Percentiles rank a stretch among this genome's conserved stretches.
These are phyloP conservation scores for Entomortierella beljakovae DNA, from an alignment of 192 early-diverging fungal species.

Conservation along the genomic window DNA sequence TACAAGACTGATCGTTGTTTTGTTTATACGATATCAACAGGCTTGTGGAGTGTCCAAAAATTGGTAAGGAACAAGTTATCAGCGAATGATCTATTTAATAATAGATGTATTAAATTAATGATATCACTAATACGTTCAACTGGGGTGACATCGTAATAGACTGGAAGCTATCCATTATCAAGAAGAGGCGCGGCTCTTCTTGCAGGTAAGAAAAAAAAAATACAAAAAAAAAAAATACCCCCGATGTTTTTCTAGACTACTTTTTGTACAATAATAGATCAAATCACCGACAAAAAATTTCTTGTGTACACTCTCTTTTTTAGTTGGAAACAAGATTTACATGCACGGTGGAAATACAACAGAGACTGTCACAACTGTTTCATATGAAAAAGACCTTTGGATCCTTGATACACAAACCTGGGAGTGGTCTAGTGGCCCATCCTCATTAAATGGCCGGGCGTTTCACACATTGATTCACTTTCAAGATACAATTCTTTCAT, in stretches of 20 bases:
- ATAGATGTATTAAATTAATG: not conserved
- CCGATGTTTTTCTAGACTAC: not conserved
- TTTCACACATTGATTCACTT: conserved; percentile 21
- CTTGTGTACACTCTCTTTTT: not conserved
- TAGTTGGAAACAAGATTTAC: conserved; percentile 32
- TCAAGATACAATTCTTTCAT: conserved; percentile 17
- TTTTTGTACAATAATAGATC: not conserved
- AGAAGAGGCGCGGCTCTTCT: conserved; percentile 23
- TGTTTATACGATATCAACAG: conserved; percentile 29
- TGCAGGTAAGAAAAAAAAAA: conserved; percentile 10
- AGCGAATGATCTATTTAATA: not conserved
- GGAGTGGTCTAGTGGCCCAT: conserved; percentile 14
- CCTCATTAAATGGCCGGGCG: conserved; percentile 23
- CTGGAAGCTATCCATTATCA: conserved; percentile 23
- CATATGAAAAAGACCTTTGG: conserved; percentile 34
- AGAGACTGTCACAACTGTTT: conserved; percentile 23
- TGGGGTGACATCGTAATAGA: not conserved
- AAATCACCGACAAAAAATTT: not conserved
- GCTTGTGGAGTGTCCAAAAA: conserved; percentile 17
- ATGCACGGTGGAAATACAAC: conserved; percentile 55
- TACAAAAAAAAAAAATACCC: not conserved
- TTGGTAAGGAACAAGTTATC: conserved; percentile 14
- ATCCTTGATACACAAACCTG: conserved; percentile 27
- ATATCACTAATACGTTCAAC: not conserved
- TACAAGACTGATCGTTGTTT: conserved; percentile 44